Percentiles rank a stretch among this genome's conserved stretches.
These are phyloP conservation scores for Oryza glumipatula DNA, from an alignment of 176 grass and related monocot genomes.

Conservation along the genomic window DNA sequence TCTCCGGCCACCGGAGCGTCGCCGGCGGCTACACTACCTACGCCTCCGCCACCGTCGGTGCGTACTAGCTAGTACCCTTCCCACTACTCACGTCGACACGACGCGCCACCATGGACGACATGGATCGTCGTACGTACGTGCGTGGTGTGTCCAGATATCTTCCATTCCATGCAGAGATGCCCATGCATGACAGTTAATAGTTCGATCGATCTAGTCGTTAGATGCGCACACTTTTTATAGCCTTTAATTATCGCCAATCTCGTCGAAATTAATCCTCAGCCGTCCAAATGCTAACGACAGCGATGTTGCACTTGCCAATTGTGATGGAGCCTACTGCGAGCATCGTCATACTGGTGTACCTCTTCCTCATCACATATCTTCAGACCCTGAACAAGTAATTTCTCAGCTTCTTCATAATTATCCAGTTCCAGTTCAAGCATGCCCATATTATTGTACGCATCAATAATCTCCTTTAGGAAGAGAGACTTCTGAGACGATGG, in stretches of 20 bases:
- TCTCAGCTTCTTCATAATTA: conserved; percentile 78
- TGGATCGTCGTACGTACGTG: not conserved
- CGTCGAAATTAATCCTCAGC: not conserved
- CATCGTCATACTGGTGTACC: conserved; percentile 77
- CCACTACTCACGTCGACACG: not conserved
- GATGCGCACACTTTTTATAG: conserved; percentile 2
- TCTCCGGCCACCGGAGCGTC: conserved; percentile 56
- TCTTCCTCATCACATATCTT: conserved; percentile 97
- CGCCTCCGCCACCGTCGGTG: conserved; percentile 80
- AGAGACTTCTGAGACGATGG: conserved; percentile 37
- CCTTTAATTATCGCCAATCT: conserved; percentile 11
- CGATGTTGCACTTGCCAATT: conserved; percentile 36
- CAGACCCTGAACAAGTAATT: conserved; percentile 68
- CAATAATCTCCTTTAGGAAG: conserved; percentile 88
- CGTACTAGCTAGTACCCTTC: not conserved
- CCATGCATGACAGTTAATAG: not conserved
- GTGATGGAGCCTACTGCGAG: conserved; percentile 78
- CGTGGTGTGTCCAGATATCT: not conserved
- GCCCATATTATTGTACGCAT: conserved; percentile 91
- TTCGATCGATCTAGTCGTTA: conserved; percentile 37
- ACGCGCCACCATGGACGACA: not conserved
- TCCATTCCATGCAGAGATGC: conserved; percentile 30
- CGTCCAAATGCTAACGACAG: conserved; percentile 22
- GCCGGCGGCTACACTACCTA: conserved; percentile 62
- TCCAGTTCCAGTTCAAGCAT: conserved; percentile 95